Conservation (phyloP, 495 filamentous ascomycete genomes). For the Trichoderma orchidacearum region DNA sequence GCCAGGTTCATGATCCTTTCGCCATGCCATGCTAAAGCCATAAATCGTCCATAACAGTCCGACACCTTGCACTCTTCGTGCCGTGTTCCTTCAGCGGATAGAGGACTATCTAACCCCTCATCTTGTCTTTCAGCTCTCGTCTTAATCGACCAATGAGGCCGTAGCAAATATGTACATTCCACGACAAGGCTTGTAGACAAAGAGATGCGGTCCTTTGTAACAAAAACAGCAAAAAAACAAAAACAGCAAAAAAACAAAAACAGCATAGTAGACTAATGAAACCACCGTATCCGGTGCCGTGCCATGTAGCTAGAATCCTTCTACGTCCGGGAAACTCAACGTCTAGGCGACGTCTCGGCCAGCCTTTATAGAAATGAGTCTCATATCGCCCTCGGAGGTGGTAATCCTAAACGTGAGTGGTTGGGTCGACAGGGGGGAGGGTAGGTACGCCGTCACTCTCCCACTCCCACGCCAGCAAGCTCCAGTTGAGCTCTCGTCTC, state of each 20-base stretch:
- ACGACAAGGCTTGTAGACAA: background rate
- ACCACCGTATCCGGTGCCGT: background rate
- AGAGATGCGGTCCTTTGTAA: background rate
- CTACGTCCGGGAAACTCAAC: background rate
- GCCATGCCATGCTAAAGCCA: background rate
- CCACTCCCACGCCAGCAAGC: constrained; percentile 75
- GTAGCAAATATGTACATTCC: background rate
- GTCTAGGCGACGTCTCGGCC: background rate
- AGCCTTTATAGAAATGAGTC: background rate
- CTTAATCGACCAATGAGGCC: background rate
- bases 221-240: too few species aligned
- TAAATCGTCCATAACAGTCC: background rate
- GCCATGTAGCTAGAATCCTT: background rate
- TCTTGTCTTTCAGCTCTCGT: constrained; percentile 10
- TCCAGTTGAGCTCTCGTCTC: constrained; percentile 91
- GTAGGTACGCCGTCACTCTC: constrained; percentile 19
- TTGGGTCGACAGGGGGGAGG: constrained; percentile 17
- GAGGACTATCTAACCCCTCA: constrained; percentile 38
- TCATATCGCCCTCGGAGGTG: constrained; percentile 3
- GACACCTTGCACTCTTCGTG: background rate
- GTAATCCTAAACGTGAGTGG: constrained; percentile 6
- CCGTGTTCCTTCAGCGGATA: constrained; percentile 4
- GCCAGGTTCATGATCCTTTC: background rate
- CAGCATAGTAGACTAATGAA: background rate
- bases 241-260: too few species aligned